These are phyloP conservation scores for Thymus quinquecostatus DNA, from an alignment of 257 asterid genomes.

Conservation along the genomic window DNA sequence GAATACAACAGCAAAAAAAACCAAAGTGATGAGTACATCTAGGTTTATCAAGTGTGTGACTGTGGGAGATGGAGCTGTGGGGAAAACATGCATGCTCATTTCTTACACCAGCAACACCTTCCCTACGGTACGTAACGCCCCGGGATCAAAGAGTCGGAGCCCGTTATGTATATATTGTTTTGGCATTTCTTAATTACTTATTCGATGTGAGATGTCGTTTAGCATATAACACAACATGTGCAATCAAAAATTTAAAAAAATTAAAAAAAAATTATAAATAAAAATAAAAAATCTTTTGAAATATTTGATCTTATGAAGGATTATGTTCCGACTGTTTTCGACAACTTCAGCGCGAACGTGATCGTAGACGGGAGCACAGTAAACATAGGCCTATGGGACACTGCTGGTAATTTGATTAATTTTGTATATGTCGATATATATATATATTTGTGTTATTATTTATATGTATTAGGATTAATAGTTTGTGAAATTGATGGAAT, in stretches of 20 bases:
- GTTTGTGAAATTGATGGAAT: neutral
- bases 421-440: conserved; percentile 6
- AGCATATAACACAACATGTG: no score
- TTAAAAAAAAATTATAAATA: no score
- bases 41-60: conserved; percentile 77
- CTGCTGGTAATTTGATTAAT: conserved; percentile 56
- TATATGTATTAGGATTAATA: neutral
- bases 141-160: no score
- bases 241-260: no score
- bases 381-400: conserved; percentile 89
- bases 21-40: conserved; percentile 49
- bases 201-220: no score
- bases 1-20: conserved; percentile 3
- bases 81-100: conserved; percentile 80
- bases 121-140: conserved; percentile 48
- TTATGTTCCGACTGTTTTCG: conserved; percentile 87
- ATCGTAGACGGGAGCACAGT: conserved; percentile 77
- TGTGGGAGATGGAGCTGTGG: conserved; percentile 85
- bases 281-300: no score
- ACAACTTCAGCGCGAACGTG: conserved; percentile 85
- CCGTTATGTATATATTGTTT: no score
- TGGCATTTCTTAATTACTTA: no score
- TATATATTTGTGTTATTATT: neutral
- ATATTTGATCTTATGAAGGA: conserved; percentile 39
- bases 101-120: conserved; percentile 77